Conservation (phyloP, 345 rosid species). For the Excoecaria agallocha region DNA sequence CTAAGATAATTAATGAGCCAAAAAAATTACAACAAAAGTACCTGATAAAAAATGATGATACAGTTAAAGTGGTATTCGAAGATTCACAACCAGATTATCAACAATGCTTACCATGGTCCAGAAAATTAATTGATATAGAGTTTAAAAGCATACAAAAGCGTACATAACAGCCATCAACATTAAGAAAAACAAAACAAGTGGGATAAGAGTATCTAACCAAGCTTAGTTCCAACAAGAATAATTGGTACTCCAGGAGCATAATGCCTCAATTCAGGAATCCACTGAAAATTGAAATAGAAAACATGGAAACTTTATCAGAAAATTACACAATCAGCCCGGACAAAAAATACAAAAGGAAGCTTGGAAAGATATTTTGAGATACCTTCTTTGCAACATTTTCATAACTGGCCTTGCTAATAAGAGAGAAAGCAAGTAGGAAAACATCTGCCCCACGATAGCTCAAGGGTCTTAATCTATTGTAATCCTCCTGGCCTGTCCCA, state of each 20-base stretch:
- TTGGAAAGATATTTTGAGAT: slow-evolving; percentile 2
- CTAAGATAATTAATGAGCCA: not conserved
- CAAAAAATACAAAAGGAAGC: not conserved
- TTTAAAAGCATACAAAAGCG: not conserved
- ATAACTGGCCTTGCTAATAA: slow-evolving; percentile 91
- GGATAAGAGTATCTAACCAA: slow-evolving; percentile 38
- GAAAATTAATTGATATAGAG: not conserved
- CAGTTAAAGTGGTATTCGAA: not conserved
- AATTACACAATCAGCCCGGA: slow-evolving; percentile 5
- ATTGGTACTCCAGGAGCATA: slow-evolving; percentile 72
- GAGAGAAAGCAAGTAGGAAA: slow-evolving; percentile 84
- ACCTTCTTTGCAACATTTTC: slow-evolving; percentile 87
- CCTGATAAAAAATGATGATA: not conserved
- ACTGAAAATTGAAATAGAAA: slow-evolving; percentile 44
- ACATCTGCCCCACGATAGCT: slow-evolving; percentile 95
- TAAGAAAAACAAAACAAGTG: not conserved
- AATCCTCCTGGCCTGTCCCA: slow-evolving; percentile 86
- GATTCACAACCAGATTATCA: not conserved
- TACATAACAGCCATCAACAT: not conserved
- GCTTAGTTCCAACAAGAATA: slow-evolving; percentile 63
- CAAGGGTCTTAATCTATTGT: slow-evolving; percentile 83
- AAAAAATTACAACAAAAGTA: not conserved
- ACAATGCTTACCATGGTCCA: no score
- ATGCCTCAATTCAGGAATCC: slow-evolving; percentile 94
- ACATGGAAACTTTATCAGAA: slow-evolving; percentile 21